These are phyloP conservation scores for Amauroascus verrucosus DNA, from an alignment of 2,329 filamentous ascomycete genomes.

Conservation along the genomic window DNA sequence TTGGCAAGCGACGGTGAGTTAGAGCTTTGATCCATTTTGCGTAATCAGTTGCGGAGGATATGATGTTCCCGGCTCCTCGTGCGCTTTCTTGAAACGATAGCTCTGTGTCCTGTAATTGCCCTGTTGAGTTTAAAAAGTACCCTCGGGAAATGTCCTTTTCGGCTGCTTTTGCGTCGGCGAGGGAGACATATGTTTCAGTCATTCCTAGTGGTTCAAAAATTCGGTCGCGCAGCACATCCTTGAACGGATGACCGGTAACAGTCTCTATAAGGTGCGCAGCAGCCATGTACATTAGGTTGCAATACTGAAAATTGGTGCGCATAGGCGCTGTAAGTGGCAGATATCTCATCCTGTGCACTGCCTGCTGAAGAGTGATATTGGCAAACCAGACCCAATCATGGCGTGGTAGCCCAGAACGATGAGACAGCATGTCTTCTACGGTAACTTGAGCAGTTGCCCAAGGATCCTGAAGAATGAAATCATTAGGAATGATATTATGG, in stretches of 20 bases:
- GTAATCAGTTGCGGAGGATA: conserved; percentile 32
- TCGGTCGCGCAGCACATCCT: conserved; percentile 24
- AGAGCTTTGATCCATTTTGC: conserved; percentile 43
- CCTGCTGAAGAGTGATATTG: conserved; percentile 26
- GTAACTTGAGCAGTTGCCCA: conserved; percentile 23
- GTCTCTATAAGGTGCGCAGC: conserved; percentile 40
- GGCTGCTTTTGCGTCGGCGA: conserved; percentile 26
- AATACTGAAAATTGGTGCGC: conserved; percentile 41
- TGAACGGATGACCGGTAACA: conserved; percentile 28
- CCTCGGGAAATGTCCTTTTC: conserved; percentile 20
- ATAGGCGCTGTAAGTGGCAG: conserved; percentile 34
- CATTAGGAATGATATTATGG: conserved; percentile 17
- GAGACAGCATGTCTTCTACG: conserved; percentile 27
- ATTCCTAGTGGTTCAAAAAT: conserved; percentile 37
- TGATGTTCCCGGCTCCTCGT: conserved; percentile 18
- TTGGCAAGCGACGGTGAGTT: conserved; percentile 7
- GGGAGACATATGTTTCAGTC: conserved; percentile 30
- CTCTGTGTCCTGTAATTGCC: conserved; percentile 12
- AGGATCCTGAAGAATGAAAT: conserved; percentile 27
- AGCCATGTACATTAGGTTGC: conserved; percentile 45
- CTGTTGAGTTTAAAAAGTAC: conserved; percentile 18
- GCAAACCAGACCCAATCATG: conserved; percentile 21
- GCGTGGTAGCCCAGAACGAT: conserved; percentile 27
- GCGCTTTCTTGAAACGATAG: conserved; percentile 8
- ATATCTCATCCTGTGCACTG: conserved; percentile 35